Evolutionary conservation across 139 green algal species (phyloP), one percentile per base, ranked within the genome.

Genomic region (Tetradesmus obliquus): DNA sequence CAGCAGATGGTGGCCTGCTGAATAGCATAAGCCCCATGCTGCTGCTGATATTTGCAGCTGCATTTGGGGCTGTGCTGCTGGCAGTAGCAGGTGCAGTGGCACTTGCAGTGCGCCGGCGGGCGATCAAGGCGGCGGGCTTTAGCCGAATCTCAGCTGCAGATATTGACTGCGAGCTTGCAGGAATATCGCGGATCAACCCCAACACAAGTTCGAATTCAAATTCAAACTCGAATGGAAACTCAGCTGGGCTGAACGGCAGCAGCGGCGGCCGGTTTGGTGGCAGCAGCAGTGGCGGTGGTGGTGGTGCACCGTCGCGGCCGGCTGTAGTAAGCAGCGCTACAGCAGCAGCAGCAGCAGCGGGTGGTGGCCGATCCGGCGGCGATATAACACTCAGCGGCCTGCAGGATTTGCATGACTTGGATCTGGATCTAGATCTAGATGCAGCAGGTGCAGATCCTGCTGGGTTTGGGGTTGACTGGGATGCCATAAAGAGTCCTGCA

Each of bases 81-180:
- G 45, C 66, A 53, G 45, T 79, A 32, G 85, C 85, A 62, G 85
- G 24, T 51, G 62, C 15, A 32, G 66, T 82, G 6, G 85, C 62
- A 17, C 76, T 66, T 82, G 66, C 66, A 15, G 19, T 89, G 57
- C 62, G 85, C 2, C 62, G 66, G 66, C 85, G 85, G 2, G 53
- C 71, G 17, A 89, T 89, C 66, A 89, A 89, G 85, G 85, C 85
- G 17, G 85, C 85, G 10, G 85, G 85, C 12, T 89, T 89, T 60
- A 89, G 62, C 57, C 62, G 69, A 19, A 12, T 89, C 3, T 89
- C 85, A 7, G 85, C 66, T 9, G 57, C 62, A 8, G 85, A 89
- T 32, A 6, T 89, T 62, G 85, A 89, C 10, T 89, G 62, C 53
- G 85, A 89, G 17, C 32, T 89, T 57, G 85, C 85, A 82, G 85